A percentile compares a stretch with the other conserved stretches of the same genome.
phyloP scores from a whole-genome alignment of 192 early-diverging fungal species.

The Backusella parvicylindrica region DNA sequence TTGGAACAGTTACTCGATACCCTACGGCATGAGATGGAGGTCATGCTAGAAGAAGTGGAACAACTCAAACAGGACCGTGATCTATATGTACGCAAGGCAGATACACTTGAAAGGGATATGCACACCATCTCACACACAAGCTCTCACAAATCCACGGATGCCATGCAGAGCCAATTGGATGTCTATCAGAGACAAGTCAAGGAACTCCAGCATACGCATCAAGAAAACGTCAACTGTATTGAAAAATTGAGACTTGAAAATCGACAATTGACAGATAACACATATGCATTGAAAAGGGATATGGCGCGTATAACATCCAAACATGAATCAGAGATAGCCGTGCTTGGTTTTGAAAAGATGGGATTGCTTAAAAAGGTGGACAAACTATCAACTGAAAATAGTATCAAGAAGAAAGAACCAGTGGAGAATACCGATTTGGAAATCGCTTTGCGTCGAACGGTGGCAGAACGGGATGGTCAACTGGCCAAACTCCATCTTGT shows the following conservation, averaged over 20 bases:
- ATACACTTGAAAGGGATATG: not conserved
- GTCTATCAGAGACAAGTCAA: not conserved
- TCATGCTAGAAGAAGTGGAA: not conserved
- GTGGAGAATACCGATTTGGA: not conserved
- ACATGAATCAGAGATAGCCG: not conserved
- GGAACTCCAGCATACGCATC: not conserved
- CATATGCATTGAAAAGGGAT: not conserved
- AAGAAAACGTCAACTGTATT: not conserved
- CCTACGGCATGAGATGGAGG: not conserved
- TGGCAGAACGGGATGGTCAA: slow-evolving; percentile 13
- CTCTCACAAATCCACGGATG: not conserved
- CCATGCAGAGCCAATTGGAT: not conserved
- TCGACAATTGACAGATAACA: not conserved
- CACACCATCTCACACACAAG: not conserved
- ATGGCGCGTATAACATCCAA: not conserved
- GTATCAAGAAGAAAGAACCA: not conserved
- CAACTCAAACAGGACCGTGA: not conserved
- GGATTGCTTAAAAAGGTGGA: not conserved
- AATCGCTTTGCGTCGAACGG: not conserved
- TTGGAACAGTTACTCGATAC: not conserved
- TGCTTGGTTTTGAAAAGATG: not conserved
- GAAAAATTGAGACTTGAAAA: not conserved
- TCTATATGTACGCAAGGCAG: not conserved
- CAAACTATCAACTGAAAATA: not conserved
- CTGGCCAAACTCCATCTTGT: not conserved